Base-by-base conservation (phyloP, 345 rosid species). In the Triadica sebifera region DNA sequence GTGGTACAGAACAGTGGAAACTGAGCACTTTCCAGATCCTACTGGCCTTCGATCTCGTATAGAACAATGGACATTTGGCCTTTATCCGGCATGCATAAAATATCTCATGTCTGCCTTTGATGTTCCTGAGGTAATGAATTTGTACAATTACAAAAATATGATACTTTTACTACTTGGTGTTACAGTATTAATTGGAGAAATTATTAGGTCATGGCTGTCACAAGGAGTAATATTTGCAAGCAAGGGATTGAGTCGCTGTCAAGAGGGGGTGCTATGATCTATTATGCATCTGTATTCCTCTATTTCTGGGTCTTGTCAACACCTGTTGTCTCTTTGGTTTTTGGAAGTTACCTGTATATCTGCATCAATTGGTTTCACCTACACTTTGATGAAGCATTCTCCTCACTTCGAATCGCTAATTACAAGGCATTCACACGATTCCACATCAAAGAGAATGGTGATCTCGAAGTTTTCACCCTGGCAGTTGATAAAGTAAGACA, bases 281-380 rank as follows among this genome's bases (percentile, higher is more conserved):
- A 95, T 83, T 95, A 95, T 77, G 94, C 97, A 57, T 89, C 97
- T 0, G 97, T 95, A 73, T 95, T 95, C 84, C 96, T 95, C 69
- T 95, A 90, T 87, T 95, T 95, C 83, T 95, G 99, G 99, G 97
- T 95, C 74, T 90, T 95, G 77, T 95, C 99, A 37, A 95, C 99
- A 8, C 99, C 99, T 9, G 85, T 95, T 51, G 99, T 95, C 69
- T 95, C 99, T 20, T 77, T 93, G 78, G 90, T 95, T 65, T 91
- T 95, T 72, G 99, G 99, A 78, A 93, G 99, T 86, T 93, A 95
- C 87, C 80, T 95, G 73, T 95, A 95, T 80, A 87, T 95, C 73
- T 93, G 97, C 85, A 91, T 95, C 77, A 95, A 95, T 87, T 95
- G 97, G 99, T 85, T 95, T 80, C 98, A 93, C 81, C 52, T 95